These are phyloP conservation scores for Psilocybe sp. DNA, from an alignment of 768 basidiomycete genomes.

Conservation along the genomic window DNA sequence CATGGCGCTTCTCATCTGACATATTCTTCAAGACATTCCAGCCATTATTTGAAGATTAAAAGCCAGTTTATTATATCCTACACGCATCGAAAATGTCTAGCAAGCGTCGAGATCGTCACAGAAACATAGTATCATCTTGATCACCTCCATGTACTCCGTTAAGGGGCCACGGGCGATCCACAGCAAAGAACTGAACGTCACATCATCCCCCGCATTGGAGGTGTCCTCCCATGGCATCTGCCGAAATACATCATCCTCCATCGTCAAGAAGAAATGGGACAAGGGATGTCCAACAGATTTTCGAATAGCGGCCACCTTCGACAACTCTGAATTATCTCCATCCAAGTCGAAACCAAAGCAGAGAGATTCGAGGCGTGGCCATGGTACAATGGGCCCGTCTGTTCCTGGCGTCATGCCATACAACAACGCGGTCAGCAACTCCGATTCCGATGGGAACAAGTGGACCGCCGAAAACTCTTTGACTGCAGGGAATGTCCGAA, in stretches of 20 bases:
- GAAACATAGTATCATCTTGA: slow-evolving; percentile 28
- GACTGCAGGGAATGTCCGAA: slow-evolving; percentile 31
- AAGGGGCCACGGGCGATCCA: slow-evolving; percentile 29
- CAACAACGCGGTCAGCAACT: slow-evolving; percentile 25
- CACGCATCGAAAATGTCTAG: neutral
- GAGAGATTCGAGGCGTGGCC: slow-evolving; percentile 32
- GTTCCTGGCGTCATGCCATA: slow-evolving; percentile 10
- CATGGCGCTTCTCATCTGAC: neutral
- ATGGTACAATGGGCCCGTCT: slow-evolving; percentile 18
- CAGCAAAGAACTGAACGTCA: slow-evolving; percentile 22
- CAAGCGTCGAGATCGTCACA: slow-evolving; percentile 5
- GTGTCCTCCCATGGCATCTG: neutral
- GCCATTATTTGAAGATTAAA: slow-evolving; percentile 50
- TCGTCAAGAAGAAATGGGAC: slow-evolving; percentile 25
- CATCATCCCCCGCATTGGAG: neutral
- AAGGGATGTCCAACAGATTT: slow-evolving; percentile 24
- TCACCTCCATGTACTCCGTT: slow-evolving; percentile 20
- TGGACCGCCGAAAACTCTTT: slow-evolving; percentile 28
- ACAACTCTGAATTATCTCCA: slow-evolving; percentile 20
- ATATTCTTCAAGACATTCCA: slow-evolving; percentile 34
- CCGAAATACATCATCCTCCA: slow-evolving; percentile 12
- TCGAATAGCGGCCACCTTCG: slow-evolving; percentile 24
- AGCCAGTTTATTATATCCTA: neutral
- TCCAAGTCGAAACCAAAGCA: slow-evolving; percentile 26
- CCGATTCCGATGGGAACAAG: slow-evolving; percentile 18